Evolutionary conservation across 805 yeast species (phyloP).

Genomic region (Sungouiella blattae): DNA sequence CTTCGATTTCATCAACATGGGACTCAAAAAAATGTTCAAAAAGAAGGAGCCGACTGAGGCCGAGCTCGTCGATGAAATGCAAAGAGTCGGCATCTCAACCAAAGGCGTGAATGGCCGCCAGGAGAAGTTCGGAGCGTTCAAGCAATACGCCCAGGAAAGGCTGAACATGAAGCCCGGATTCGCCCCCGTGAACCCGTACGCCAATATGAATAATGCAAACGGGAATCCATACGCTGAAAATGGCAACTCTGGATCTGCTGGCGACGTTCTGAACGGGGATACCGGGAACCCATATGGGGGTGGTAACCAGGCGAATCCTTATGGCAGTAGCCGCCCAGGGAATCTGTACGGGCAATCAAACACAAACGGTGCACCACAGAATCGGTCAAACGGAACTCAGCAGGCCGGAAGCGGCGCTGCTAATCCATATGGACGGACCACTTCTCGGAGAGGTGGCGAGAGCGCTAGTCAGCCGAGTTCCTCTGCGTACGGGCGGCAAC

Average conservation of each 20-base stretch:
- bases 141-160: constrained; percentile 45
- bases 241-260: background rate
- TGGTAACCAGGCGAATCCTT: constrained; percentile 5
- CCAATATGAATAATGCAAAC: constrained; percentile 20
- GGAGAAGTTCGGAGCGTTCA: constrained; percentile 51
- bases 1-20: constrained; percentile 39
- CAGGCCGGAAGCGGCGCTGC: constrained; percentile 5
- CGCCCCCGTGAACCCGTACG: constrained; percentile 42
- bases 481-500: background rate
- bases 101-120: constrained; percentile 30
- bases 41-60: constrained; percentile 50
- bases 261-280: background rate
- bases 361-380: too few species aligned
- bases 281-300: constrained; percentile 9
- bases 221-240: constrained; percentile 13
- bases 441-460: too few species aligned
- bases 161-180: constrained; percentile 31
- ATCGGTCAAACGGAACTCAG: constrained; percentile 3
- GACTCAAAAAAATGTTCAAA: constrained; percentile 43
- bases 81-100: constrained; percentile 40
- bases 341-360: background rate
- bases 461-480: constrained; percentile 1
- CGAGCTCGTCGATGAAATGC: constrained; percentile 41
- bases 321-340: constrained; percentile 3
- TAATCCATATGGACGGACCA: constrained; percentile 12